Base-by-base conservation (phyloP, 179 eudicot species). In the Drosera spatulata region DNA sequence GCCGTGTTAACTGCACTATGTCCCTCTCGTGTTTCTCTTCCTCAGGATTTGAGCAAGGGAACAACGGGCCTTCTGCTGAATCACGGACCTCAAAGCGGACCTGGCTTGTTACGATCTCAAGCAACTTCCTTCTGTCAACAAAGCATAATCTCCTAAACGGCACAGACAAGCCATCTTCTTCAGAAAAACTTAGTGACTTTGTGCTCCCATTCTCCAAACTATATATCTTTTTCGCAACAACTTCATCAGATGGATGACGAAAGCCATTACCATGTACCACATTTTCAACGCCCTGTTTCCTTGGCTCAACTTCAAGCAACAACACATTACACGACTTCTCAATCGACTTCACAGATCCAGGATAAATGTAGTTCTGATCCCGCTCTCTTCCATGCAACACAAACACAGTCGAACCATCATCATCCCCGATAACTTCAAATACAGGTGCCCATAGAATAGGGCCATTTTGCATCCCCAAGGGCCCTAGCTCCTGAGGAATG, bases 381-480 rank as follows among this genome's bases (percentile, higher is more conserved):
- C 55, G 62, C 47, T 85, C 88, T 68, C 94, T 75, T 49, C 94
- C 88, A 65, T 85, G 94, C 67, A 83, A 66, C 40, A 81, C 59
- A 65, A 85, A 77, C 12, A 59, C 62, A 13, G 81, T 39, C 8
- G 69, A 68, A 38, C 94, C 94, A 68, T 79, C 75, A 65, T 71
- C 59, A 73, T 80, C 71, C 49, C 81, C 68, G 5, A 85, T 43
- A 40, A 85, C 71, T 69, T 85, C 94, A 75, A 85, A 85, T 22
- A 85, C 94, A 40, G 94, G 86, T 6, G 88, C 75, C 88, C 86
- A 85, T 5, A 83, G 73, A 67, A 85, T 77, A n/a, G 88, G 94
- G 48, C 88, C 82, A 6, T 81, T 83, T 61, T 85, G 79, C 51
- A 85, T 71, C 41, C 94, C 94, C 62, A 81, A 71, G 5, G 88